Evolutionary conservation across 2,329 filamentous ascomycete species (phyloP).

Genomic region (Ramichloridium luteum): DNA sequence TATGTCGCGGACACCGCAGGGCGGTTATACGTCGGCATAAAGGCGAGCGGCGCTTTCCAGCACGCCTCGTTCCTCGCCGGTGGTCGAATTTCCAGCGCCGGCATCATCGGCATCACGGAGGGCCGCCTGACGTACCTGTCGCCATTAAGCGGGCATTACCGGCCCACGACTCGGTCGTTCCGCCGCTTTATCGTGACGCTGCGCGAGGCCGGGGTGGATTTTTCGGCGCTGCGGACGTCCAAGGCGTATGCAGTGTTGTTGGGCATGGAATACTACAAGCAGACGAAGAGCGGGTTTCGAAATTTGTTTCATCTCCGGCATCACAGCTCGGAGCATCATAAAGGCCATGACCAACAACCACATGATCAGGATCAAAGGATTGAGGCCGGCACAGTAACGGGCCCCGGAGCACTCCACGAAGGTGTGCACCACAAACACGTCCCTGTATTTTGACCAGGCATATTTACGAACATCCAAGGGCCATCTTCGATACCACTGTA

Average conservation of each 20-base stretch:
- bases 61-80: slow-evolving; percentile 86
- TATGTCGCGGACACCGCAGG: slow-evolving; percentile 79
- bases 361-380: too few relatives aligned
- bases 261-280: slow-evolving; percentile 66
- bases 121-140: slow-evolving; percentile 63
- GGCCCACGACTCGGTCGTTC: slow-evolving; percentile 71
- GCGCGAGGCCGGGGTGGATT: slow-evolving; percentile 60
- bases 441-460: too few relatives aligned
- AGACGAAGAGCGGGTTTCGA: slow-evolving; percentile 54
- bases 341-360: too few relatives aligned
- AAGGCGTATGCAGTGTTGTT: slow-evolving; percentile 57
- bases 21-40: slow-evolving; percentile 78
- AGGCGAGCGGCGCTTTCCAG: slow-evolving; percentile 73
- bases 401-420: too few relatives aligned
- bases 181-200: slow-evolving; percentile 64
- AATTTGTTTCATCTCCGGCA: slow-evolving; percentile 32
- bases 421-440: too few relatives aligned
- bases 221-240: slow-evolving; percentile 63
- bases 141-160: slow-evolving; percentile 63
- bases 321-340: too few relatives aligned
- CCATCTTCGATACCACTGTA: too few relatives aligned
- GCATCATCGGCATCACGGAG: slow-evolving; percentile 69
- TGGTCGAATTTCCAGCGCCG: slow-evolving; percentile 66
- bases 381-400: too few relatives aligned
- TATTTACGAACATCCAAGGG: too few relatives aligned